phyloP scores from a whole-genome alignment of 2,329 filamentous ascomycete species.

The Penicillium sp. region DNA sequence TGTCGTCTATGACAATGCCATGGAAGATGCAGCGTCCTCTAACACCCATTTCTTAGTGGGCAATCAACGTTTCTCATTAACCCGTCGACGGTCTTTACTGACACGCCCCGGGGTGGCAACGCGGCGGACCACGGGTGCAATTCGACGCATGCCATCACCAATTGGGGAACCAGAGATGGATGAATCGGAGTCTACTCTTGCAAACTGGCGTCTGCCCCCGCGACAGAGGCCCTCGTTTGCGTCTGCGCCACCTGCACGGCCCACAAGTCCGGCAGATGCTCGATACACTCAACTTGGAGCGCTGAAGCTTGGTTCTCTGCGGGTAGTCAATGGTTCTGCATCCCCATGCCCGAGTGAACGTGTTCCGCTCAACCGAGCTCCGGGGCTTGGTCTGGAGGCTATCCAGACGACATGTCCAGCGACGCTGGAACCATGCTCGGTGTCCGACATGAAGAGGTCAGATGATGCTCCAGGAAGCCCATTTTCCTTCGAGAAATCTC shows the following conservation, averaged over 20 bases:
- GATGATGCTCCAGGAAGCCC: constrained; percentile 32
- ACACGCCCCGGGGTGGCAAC: constrained; percentile 38
- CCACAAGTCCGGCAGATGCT: constrained; percentile 30
- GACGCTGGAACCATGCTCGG: constrained; percentile 6
- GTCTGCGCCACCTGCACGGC: constrained; percentile 11
- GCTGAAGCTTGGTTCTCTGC: constrained; percentile 41
- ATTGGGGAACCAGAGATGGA: constrained; percentile 23
- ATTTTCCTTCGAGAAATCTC: constrained; percentile 38
- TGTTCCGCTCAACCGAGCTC: constrained; percentile 19
- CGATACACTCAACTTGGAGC: constrained; percentile 43
- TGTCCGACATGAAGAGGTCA: constrained; percentile 13
- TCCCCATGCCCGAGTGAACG: constrained; percentile 41
- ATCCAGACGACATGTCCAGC: constrained; percentile 6
- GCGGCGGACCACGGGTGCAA: constrained; percentile 29
- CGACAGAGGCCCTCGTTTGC: constrained; percentile 12
- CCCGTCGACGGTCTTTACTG: constrained; percentile 39
- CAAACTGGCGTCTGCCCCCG: constrained; percentile 25
- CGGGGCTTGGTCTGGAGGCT: constrained; percentile 18
- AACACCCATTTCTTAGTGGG: constrained; percentile 36
- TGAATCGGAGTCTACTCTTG: constrained; percentile 9
- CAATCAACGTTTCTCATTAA: constrained; percentile 36
- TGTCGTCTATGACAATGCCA: constrained; percentile 23
- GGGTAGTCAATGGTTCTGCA: constrained; percentile 40
- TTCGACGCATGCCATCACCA: constrained; percentile 23
- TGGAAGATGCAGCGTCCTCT: constrained; percentile 32